A percentile compares a stretch with the other conserved stretches of the same genome.
Evolutionary conservation across 179 eudicot species (phyloP).

Genomic region (Patellifolia procumbens): DNA sequence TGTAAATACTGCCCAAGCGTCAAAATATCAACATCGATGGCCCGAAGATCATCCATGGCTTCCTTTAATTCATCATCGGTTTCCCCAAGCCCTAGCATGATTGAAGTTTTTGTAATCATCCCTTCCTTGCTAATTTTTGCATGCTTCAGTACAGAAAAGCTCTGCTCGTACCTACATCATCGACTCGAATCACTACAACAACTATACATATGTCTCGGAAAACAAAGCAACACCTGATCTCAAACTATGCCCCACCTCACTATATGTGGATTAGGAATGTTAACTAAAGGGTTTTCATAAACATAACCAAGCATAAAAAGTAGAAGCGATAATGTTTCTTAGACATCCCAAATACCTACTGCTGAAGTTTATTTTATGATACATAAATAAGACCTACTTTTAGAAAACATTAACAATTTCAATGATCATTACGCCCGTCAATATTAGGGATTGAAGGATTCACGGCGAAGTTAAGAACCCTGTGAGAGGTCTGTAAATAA

Average conservation of each 20-base stretch:
- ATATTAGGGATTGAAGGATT: too few species aligned
- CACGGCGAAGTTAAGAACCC: too few species aligned
- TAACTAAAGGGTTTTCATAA: background rate
- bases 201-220: background rate
- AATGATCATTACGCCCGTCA: too few species aligned
- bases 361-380: too few species aligned
- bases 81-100: conserved; percentile 98
- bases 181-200: conserved; percentile 13
- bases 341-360: too few species aligned
- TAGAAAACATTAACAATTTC: too few species aligned
- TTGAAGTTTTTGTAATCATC: conserved; percentile 90
- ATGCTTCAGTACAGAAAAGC: conserved; percentile 81
- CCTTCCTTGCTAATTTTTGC: conserved; percentile 79
- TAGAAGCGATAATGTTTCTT: too few species aligned
- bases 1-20: conserved; percentile 95
- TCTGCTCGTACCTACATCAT: conserved; percentile 76
- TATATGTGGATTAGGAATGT: background rate
- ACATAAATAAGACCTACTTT: too few species aligned
- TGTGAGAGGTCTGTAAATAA: too few species aligned
- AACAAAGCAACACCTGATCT: background rate
- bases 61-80: conserved; percentile 80
- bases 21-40: conserved; percentile 85
- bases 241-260: background rate
- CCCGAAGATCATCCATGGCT: conserved; percentile 83
- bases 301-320: background rate